These are phyloP conservation scores for Penicillium sp. DNA, from an alignment of 2,329 filamentous ascomycete species.

Conservation along the genomic window DNA sequence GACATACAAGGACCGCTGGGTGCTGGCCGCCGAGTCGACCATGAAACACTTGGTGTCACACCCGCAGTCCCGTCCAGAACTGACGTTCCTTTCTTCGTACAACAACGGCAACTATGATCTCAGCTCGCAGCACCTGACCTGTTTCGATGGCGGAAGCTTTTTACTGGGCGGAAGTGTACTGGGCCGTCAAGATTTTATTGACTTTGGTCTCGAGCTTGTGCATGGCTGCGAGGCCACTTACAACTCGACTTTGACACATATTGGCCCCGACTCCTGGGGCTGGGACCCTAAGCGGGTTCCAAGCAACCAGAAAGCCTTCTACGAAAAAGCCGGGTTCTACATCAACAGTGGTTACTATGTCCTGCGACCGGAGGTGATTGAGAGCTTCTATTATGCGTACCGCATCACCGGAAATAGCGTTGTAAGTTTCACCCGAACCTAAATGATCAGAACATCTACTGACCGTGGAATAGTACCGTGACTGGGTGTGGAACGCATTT, in stretches of 20 bases:
- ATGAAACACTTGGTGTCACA: conserved; percentile 71
- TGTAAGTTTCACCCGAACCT: conserved; percentile 20
- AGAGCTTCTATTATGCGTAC: conserved; percentile 86
- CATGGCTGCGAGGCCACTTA: conserved; percentile 76
- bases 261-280: conserved; percentile 73
- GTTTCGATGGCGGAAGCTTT: conserved; percentile 83
- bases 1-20: conserved; percentile 72
- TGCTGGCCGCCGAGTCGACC: conserved; percentile 71
- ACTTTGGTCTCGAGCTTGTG: conserved; percentile 73
- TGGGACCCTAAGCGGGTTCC: conserved; percentile 60
- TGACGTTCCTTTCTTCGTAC: conserved; percentile 63
- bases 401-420: conserved; percentile 71
- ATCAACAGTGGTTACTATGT: conserved; percentile 63
- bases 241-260: conserved; percentile 64
- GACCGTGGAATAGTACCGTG: conserved; percentile 59
- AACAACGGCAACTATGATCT: conserved; percentile 36
- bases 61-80: conserved; percentile 64
- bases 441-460: neutral
- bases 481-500: conserved; percentile 83
- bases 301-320: conserved; percentile 58
- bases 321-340: conserved; percentile 69
- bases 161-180: conserved; percentile 77
- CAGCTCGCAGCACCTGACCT: conserved; percentile 60
- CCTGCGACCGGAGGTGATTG: conserved; percentile 77
- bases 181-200: conserved; percentile 63